Conservation (phyloP, 192 early-diverging fungal genomes). For the Umbelopsis sp. region DNA sequence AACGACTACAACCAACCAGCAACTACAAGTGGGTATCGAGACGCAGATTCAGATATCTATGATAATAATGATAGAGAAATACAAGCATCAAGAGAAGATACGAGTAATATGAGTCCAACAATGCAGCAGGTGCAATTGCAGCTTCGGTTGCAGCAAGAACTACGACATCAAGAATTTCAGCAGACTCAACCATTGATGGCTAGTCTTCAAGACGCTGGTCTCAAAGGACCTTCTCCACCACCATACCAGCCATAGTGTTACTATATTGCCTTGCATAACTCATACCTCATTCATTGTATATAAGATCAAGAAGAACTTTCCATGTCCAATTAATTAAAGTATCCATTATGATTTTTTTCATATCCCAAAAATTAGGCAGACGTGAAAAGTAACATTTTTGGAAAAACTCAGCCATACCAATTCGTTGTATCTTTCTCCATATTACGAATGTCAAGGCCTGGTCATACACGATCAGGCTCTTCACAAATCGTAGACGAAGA, state of each 20-base stretch:
- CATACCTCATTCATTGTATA: slow-evolving; percentile 13
- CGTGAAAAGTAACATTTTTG: too few relatives aligned
- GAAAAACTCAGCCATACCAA: background rate
- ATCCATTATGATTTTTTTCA: too few relatives aligned
- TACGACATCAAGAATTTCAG: slow-evolving; percentile 7
- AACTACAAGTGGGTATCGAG: background rate
- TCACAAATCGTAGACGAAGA: slow-evolving; percentile 46
- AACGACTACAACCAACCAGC: slow-evolving; percentile 4
- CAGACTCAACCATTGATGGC: background rate
- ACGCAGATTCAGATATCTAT: background rate
- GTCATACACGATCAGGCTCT: slow-evolving; percentile 24
- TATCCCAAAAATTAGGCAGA: too few relatives aligned
- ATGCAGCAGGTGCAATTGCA: slow-evolving; percentile 28
- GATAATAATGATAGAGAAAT: background rate
- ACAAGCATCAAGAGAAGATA: background rate
- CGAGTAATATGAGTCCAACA: background rate
- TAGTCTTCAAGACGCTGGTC: background rate
- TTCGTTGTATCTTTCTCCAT: slow-evolving; percentile 4
- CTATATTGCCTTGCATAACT: background rate
- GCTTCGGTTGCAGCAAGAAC: slow-evolving; percentile 14
- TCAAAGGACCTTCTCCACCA: slow-evolving; percentile 13
- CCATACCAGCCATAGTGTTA: slow-evolving; percentile 21
- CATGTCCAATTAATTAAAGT: too few relatives aligned
- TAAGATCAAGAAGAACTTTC: background rate
- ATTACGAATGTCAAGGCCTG: slow-evolving; percentile 23